phyloP scores from a whole-genome alignment of 768 basidiomycete genomes.

The Russula foetens region DNA sequence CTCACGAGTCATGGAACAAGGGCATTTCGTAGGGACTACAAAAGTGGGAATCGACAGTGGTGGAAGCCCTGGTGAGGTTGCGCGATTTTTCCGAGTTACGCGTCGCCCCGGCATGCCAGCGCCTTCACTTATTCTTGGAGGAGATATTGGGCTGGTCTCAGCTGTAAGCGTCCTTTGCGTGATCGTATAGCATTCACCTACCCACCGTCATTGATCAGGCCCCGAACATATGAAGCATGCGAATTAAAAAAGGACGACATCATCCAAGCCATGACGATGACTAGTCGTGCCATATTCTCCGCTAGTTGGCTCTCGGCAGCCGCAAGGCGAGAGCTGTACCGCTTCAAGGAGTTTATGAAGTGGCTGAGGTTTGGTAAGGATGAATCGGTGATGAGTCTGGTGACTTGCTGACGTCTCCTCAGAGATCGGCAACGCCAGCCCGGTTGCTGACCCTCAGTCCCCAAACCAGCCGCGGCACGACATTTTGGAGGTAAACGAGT shows the following conservation, averaged over 20 bases:
- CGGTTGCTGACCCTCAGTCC: conserved; percentile 41
- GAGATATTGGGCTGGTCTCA: conserved; percentile 74
- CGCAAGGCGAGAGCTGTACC: conserved; percentile 57
- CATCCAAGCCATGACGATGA: conserved; percentile 42
- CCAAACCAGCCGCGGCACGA: conserved; percentile 50
- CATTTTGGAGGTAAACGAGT: conserved; percentile 72
- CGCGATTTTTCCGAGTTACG: conserved; percentile 68
- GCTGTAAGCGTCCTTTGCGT: conserved; percentile 40
- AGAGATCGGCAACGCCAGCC: conserved; percentile 46
- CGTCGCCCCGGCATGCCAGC: conserved; percentile 66
- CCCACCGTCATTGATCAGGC: conserved; percentile 32
- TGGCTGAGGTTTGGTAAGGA: conserved; percentile 69
- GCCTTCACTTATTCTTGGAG: conserved; percentile 65
- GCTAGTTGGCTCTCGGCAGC: conserved; percentile 60
- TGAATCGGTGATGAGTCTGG: background rate
- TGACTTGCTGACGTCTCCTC: conserved; percentile 8
- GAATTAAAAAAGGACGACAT: conserved; percentile 45
- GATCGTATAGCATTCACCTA: conserved; percentile 9
- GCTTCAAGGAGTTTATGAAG: conserved; percentile 71
- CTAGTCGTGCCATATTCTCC: conserved; percentile 50
- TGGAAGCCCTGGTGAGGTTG: conserved; percentile 60
- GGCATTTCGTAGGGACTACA: conserved; percentile 51
- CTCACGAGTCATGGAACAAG: background rate
- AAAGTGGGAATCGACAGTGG: conserved; percentile 74
- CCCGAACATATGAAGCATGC: conserved; percentile 45